These are phyloP conservation scores for Grosmannia penicillata DNA, from an alignment of 2,329 filamentous ascomycete species.

Conservation along the genomic window DNA sequence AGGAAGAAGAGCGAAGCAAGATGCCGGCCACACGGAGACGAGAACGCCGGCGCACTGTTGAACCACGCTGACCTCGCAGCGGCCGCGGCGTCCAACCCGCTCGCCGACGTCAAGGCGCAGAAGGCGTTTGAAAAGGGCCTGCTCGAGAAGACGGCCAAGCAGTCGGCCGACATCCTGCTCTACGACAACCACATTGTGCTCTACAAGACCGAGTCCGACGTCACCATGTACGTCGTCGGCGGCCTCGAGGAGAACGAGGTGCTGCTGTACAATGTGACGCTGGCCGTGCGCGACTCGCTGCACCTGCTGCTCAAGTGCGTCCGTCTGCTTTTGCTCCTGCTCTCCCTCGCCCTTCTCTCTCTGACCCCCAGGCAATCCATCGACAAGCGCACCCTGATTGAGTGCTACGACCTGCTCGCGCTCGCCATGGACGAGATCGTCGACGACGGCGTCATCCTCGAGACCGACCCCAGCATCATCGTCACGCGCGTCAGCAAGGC, in stretches of 20 bases:
- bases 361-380: constrained; percentile 49
- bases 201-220: constrained; percentile 95
- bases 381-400: constrained; percentile 93
- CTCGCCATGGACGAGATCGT: constrained; percentile 91
- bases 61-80: neutral
- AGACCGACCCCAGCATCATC: constrained; percentile 91
- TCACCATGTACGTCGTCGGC: constrained; percentile 87
- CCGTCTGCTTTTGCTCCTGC: constrained; percentile 24
- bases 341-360: constrained; percentile 27
- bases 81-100: constrained; percentile 33
- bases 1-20: neutral
- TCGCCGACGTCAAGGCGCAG: constrained; percentile 81
- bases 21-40: neutral
- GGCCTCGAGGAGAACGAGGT: constrained; percentile 92
- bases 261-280: constrained; percentile 82
- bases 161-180: constrained; percentile 87
- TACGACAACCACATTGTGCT: constrained; percentile 95
- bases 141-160: constrained; percentile 87
- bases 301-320: constrained; percentile 75
- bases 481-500: constrained; percentile 85
- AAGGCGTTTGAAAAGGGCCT: constrained; percentile 95
- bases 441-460: constrained; percentile 90
- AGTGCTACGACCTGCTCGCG: constrained; percentile 95
- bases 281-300: constrained; percentile 80
- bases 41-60: too few relatives aligned